Evolutionary conservation across 192 early-diverging fungal species (phyloP).

Genomic region (Thamnidium elegans): DNA sequence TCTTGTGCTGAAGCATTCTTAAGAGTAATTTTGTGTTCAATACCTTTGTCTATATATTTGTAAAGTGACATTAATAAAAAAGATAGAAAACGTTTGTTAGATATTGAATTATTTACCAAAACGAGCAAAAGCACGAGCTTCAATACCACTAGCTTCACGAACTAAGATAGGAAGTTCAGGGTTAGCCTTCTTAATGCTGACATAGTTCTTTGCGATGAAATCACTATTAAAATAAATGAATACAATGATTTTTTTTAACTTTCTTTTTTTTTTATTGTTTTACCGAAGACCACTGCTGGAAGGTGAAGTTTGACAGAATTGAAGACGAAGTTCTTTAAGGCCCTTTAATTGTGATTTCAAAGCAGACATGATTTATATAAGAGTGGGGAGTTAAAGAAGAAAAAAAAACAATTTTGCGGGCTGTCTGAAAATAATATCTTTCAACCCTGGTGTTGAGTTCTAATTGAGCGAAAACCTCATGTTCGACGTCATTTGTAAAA

Average conservation of each 20-base stretch:
- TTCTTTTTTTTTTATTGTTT: constrained; percentile 36
- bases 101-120: constrained; percentile 62
- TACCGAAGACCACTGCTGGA: constrained; percentile 81
- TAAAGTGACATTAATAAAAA: no score
- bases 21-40: constrained; percentile 75
- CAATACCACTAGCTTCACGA: constrained; percentile 79
- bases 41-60: constrained; percentile 64
- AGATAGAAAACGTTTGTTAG: neutral
- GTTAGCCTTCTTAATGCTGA: constrained; percentile 79
- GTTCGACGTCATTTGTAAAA: neutral
- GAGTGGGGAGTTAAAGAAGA: constrained; percentile 1
- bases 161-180: constrained; percentile 88
- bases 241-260: no score
- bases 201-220: constrained; percentile 81
- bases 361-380: constrained; percentile 27
- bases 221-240: constrained; percentile 54
- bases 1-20: constrained; percentile 70
- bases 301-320: constrained; percentile 78
- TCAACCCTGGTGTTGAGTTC: no score
- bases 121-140: constrained; percentile 86
- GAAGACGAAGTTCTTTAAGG: constrained; percentile 88
- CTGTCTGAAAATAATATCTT: no score
- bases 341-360: constrained; percentile 49
- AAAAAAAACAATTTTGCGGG: neutral
- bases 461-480: no score